These are phyloP conservation scores for Cucurbitaria berberidis DNA, from an alignment of 2,329 filamentous ascomycete species.

Conservation along the genomic window DNA sequence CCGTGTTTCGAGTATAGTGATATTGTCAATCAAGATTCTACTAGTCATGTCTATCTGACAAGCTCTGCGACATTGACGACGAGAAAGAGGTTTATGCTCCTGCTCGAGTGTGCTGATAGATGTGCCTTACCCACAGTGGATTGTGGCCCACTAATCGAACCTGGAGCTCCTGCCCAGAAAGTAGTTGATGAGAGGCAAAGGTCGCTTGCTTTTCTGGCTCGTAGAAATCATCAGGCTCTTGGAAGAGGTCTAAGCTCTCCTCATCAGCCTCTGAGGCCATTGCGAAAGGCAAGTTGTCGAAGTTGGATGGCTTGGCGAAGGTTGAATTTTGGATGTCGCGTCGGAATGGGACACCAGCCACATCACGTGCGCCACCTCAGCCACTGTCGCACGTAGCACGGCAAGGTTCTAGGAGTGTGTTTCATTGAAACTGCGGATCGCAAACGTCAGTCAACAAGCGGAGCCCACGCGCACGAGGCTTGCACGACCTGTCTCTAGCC, in stretches of 20 bases:
- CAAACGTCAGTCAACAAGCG: slow-evolving; percentile 12
- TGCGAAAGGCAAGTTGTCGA: slow-evolving; percentile 16
- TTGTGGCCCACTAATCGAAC: slow-evolving; percentile 85
- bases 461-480: slow-evolving; percentile 7
- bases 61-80: not conserved
- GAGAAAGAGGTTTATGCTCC: slow-evolving; percentile 2
- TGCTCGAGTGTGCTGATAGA: slow-evolving; percentile 1
- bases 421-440: slow-evolving; percentile 5
- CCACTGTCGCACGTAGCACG: slow-evolving; percentile 18
- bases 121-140: slow-evolving; percentile 73
- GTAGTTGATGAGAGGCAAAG: slow-evolving; percentile 72
- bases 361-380: slow-evolving; percentile 10
- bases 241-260: slow-evolving; percentile 66
- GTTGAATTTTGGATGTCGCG: slow-evolving; percentile 26
- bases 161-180: slow-evolving; percentile 68
- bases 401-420: slow-evolving; percentile 14
- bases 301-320: slow-evolving; percentile 19
- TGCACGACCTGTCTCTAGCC: slow-evolving; percentile 1
- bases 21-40: not conserved
- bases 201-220: slow-evolving; percentile 78
- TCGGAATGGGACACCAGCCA: slow-evolving; percentile 16
- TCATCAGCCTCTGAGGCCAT: slow-evolving; percentile 44
- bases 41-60: too few species aligned
- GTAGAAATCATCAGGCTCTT: slow-evolving; percentile 82
- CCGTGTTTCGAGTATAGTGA: not conserved